These are phyloP conservation scores for Murraya paniculata DNA, from an alignment of 345 rosid species.

Conservation along the genomic window DNA sequence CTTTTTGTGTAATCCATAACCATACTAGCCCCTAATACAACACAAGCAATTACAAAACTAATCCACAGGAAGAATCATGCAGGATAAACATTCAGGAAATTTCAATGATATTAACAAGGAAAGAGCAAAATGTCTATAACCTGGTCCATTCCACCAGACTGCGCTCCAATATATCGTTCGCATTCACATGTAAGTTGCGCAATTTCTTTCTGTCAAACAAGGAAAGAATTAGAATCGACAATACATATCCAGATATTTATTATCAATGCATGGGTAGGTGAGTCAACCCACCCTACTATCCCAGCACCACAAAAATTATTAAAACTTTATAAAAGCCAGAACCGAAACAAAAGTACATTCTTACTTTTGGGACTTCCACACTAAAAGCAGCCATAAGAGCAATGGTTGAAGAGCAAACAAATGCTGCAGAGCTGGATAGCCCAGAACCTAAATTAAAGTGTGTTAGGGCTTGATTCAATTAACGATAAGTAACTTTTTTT, in stretches of 20 bases:
- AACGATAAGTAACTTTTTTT: background rate
- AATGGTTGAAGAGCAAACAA: slow-evolving; percentile 91
- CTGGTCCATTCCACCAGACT: slow-evolving; percentile 99
- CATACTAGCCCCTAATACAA: background rate
- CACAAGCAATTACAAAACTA: background rate
- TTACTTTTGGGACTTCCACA: slow-evolving; percentile 72
- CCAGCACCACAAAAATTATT: background rate
- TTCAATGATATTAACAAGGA: background rate
- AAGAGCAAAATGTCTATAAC: slow-evolving; percentile 27
- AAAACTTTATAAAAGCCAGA: background rate
- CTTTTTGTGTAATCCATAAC: background rate
- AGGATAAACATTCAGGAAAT: background rate
- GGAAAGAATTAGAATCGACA: background rate
- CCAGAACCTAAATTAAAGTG: slow-evolving; percentile 66
- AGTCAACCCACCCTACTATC: background rate
- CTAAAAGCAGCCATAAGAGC: slow-evolving; percentile 88
- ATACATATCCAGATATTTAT: background rate
- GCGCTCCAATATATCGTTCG: slow-evolving; percentile 95
- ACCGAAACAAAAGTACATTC: background rate
- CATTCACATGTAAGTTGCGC: slow-evolving; percentile 96
- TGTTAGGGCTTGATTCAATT: slow-evolving; percentile 4
- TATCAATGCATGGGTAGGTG: background rate
- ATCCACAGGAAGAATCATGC: background rate
- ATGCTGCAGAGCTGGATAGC: slow-evolving; percentile 92
- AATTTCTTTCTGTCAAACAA: slow-evolving; percentile 72